Conservation (phyloP, 495 filamentous ascomycete genomes). For the Xylaria flabelliformis region DNA sequence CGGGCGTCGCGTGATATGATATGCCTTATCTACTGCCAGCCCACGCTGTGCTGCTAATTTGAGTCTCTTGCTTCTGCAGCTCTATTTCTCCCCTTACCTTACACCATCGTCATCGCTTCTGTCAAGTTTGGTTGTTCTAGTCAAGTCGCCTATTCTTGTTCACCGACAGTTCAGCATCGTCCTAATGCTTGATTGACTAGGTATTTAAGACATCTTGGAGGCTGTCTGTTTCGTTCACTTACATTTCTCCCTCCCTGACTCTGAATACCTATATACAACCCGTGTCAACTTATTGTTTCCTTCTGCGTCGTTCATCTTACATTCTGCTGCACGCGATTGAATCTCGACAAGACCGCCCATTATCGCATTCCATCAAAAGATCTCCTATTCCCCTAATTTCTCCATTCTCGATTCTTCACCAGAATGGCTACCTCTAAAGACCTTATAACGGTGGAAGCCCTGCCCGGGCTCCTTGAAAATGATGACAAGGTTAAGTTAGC, state of each 20-base stretch:
- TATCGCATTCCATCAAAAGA: neutral
- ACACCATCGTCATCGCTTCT: conserved; percentile 9
- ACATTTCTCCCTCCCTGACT: neutral
- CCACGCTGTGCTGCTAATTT: neutral
- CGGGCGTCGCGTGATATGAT: conserved; percentile 9
- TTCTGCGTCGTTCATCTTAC: neutral
- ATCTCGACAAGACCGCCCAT: neutral
- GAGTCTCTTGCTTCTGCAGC: neutral
- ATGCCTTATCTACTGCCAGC: conserved; percentile 7
- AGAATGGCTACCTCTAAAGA: conserved; percentile 32
- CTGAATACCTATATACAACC: conserved; percentile 10
- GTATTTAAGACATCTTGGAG: neutral
- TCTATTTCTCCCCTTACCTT: neutral
- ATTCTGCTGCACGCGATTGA: neutral
- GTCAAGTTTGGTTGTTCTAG: neutral
- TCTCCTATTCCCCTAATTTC: neutral
- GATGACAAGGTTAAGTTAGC: conserved; percentile 92
- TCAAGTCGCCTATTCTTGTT: neutral
- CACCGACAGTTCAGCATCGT: conserved; percentile 8
- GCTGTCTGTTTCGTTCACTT: neutral
- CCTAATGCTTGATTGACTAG: neutral
- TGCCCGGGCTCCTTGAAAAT: conserved; percentile 69
- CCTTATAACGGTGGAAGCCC: conserved; percentile 62
- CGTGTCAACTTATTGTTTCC: neutral
- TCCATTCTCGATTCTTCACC: neutral